A percentile compares a stretch with the other conserved stretches of the same genome.
Conservation (phyloP, 2,329 filamentous ascomycete species). For the Trichoderma sp. region DNA sequence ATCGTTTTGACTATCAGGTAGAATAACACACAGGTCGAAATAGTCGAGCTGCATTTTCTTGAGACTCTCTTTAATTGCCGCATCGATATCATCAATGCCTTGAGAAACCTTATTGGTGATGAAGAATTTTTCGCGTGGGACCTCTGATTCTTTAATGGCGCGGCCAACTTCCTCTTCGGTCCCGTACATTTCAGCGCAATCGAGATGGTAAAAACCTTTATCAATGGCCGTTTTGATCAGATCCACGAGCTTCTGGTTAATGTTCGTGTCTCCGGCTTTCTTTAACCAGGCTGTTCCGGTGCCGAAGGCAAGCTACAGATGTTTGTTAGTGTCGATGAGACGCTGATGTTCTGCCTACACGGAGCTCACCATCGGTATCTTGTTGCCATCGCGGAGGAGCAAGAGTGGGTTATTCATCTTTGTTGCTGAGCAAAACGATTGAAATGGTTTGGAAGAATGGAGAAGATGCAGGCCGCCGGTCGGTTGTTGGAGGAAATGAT, state of each 20-base stretch:
- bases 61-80: not conserved
- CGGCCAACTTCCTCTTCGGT: not conserved
- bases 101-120: not conserved
- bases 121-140: not conserved
- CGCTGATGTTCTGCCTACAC: not conserved
- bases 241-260: not conserved
- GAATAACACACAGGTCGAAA: not conserved
- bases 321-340: not conserved
- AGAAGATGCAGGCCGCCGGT: not conserved
- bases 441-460: not conserved
- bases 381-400: not conserved
- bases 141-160: not conserved
- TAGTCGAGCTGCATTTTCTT: not conserved
- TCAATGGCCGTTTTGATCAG: not conserved
- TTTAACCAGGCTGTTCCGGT: not conserved
- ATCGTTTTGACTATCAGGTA: not conserved
- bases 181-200: not conserved
- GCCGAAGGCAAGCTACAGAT: not conserved
- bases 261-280: not conserved
- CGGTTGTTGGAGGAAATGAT: not conserved
- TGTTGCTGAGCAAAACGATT: not conserved
- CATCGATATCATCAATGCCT: not conserved
- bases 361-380: not conserved
- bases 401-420: not conserved
- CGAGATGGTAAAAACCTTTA: not conserved